Evolutionary conservation across 202 grass and related monocot genomes (phyloP), one percentile per base, ranked within the genome.

Genomic region (Thinopyrum obtusiflorum): DNA sequence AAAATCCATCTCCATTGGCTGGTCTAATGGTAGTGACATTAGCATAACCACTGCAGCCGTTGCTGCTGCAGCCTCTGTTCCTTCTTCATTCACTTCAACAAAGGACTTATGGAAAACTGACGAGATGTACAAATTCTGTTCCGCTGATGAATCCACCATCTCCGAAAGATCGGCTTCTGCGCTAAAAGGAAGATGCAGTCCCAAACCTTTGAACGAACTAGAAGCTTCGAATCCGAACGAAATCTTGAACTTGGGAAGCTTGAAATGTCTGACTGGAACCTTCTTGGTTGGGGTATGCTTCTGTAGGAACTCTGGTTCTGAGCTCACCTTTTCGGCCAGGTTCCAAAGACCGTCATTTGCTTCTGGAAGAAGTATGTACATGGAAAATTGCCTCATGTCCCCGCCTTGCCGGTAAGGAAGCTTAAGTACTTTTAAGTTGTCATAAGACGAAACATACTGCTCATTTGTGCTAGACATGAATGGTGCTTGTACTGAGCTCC

Each of bases 341-440:
- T 55, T 92, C 89, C 89, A 93, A 17, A 93, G 26, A 49, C 92
- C 88, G 65, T 92, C 86, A 61, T 71, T 47, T 63, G 91, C 86
- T 51, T 90, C 76, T 63, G 89, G 89, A 51, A 95, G 86, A 73
- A 89, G 84, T 59, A 95, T 91, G 84, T 92, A 95, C 93, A 98
- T 95, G 51, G 95, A 98, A 46, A 98, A 94, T 4, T 83, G 91
- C 76, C 89, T 90, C 68, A 79, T 86, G 63, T 95, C 91, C 17
- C 21, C 82, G 7, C 93, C 95, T 88, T 94, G 84, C 61, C 89
- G 65, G 49, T 98, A 98, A 13, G 89, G 88, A 79, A 98, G 89
- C 46, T 82, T 90, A 9, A 98, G 91, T 55, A 97, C 85, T 65
- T 89, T 92, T 0, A 94, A 47, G 55, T 67, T n/a, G 6, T 91